Conservation (phyloP, 1,139 yeast genomes). For the Blastobotrys niveus region DNA sequence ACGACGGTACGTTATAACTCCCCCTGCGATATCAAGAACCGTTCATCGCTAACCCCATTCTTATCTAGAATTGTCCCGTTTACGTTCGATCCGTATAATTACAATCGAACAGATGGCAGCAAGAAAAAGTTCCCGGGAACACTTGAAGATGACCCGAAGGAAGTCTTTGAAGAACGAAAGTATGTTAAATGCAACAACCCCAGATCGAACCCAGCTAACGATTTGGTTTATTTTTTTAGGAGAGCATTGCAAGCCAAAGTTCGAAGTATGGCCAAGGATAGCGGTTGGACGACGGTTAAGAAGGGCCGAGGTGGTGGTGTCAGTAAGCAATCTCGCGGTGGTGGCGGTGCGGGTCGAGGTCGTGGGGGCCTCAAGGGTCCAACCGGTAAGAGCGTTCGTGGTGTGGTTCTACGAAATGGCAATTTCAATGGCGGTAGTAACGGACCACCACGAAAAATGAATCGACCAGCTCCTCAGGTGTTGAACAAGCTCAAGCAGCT, state of each 20-base stretch:
- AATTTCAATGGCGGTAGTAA: no score
- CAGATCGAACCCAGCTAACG: no score
- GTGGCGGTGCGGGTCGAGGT: not conserved
- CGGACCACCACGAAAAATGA: no score
- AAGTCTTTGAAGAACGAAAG: not conserved
- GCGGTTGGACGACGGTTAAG: not conserved
- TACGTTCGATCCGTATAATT: slow-evolving; percentile 10
- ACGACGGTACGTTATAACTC: no score
- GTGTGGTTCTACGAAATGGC: no score
- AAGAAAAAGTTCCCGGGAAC: slow-evolving; percentile 6
- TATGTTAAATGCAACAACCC: no score
- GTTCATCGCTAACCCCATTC: no score
- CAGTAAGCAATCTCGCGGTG: not conserved
- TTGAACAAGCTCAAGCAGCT: no score
- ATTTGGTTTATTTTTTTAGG: no score
- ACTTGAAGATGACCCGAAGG: slow-evolving; percentile 11
- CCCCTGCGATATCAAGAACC: no score
- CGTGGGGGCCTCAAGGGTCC: no score
- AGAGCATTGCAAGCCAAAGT: not conserved
- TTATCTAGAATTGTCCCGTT: slow-evolving; percentile 9
- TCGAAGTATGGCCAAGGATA: not conserved
- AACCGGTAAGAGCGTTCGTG: not conserved
- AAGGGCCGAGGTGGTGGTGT: not conserved
- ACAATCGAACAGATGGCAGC: slow-evolving; percentile 10
- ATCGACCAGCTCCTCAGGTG: no score